phyloP scores from a whole-genome alignment of 176 grass and related monocot genomes.

The Triticum monococcum region DNA sequence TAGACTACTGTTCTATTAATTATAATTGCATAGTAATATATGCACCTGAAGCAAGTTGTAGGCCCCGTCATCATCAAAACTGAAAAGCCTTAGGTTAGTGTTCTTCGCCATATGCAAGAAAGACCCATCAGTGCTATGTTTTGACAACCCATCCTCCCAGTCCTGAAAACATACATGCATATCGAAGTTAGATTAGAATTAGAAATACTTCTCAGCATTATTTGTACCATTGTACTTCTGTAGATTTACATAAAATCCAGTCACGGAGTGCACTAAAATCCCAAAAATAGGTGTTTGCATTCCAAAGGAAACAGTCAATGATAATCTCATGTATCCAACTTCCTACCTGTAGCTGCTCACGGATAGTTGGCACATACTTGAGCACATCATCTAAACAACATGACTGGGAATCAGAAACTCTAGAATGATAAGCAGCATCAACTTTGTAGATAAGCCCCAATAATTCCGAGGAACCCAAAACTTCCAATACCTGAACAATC shows the following conservation, averaged over 20 bases:
- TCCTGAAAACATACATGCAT: slow-evolving; percentile 48
- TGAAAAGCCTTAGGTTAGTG: slow-evolving; percentile 65
- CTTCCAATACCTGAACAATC: slow-evolving; percentile 58
- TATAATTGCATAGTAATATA: slow-evolving; percentile 11
- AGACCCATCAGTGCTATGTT: slow-evolving; percentile 56
- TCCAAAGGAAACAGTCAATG: background rate
- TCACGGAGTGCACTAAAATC: background rate
- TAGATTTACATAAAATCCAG: slow-evolving; percentile 10
- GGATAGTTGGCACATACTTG: slow-evolving; percentile 63
- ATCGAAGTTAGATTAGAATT: background rate
- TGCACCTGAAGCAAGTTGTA: slow-evolving; percentile 73
- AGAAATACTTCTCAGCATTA: background rate
- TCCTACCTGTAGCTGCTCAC: slow-evolving; percentile 65
- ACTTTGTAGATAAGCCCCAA: slow-evolving; percentile 54
- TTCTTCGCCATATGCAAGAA: slow-evolving; percentile 56
- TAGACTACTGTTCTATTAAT: slow-evolving; percentile 13
- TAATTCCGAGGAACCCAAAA: slow-evolving; percentile 59
- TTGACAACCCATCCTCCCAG: slow-evolving; percentile 70
- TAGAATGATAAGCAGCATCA: slow-evolving; percentile 55
- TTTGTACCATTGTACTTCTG: background rate
- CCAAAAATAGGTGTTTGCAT: background rate
- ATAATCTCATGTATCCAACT: slow-evolving; percentile 10
- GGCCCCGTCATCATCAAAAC: slow-evolving; percentile 64
- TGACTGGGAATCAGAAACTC: slow-evolving; percentile 23
- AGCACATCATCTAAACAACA: slow-evolving; percentile 45